These are phyloP conservation scores for Populus tomentosa DNA, from an alignment of 441 rosid genomes.

Conservation along the genomic window DNA sequence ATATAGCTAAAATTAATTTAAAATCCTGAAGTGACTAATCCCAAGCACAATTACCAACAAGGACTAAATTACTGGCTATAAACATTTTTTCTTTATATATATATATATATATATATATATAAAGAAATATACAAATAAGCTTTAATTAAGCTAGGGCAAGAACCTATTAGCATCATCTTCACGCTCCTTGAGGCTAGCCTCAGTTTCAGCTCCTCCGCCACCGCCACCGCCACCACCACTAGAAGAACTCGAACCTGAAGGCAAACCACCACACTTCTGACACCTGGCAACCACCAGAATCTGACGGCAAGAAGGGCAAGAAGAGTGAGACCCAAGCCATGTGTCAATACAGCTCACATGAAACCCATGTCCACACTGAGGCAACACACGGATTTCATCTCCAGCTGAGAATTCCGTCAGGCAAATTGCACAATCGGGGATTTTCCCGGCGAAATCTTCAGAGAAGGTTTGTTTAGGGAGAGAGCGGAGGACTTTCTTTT, in stretches of 20 bases:
- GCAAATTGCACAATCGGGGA: conserved; percentile 55
- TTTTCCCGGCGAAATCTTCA: conserved; percentile 35
- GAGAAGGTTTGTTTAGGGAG: conserved; percentile 56
- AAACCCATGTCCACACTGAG: conserved; percentile 91
- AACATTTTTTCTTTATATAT: not conserved
- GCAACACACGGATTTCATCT: conserved; percentile 75
- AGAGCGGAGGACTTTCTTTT: conserved; percentile 73
- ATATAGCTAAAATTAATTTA: not conserved
- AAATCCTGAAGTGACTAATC: not conserved
- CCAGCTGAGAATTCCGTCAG: conserved; percentile 39
- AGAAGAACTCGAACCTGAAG: conserved; percentile 29
- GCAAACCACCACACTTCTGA: conserved; percentile 70
- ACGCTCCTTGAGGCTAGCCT: conserved; percentile 40
- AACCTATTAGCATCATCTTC: conserved; percentile 49
- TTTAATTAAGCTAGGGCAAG: conserved; percentile 35
- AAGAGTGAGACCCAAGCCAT: conserved; percentile 92
- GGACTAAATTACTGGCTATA: not conserved
- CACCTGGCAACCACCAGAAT: conserved; percentile 57
- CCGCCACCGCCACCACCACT: conserved; percentile 2
- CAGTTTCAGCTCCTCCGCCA: conserved; percentile 26
- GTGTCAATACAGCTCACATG: conserved; percentile 85
- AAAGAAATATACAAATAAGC: not conserved
- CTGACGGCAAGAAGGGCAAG: conserved; percentile 98
- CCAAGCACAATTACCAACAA: not conserved
- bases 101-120: too few species aligned